Evolutionary conservation across 768 basidiomycete species (phyloP).

Genomic region (Leucocoprinus sp.): DNA sequence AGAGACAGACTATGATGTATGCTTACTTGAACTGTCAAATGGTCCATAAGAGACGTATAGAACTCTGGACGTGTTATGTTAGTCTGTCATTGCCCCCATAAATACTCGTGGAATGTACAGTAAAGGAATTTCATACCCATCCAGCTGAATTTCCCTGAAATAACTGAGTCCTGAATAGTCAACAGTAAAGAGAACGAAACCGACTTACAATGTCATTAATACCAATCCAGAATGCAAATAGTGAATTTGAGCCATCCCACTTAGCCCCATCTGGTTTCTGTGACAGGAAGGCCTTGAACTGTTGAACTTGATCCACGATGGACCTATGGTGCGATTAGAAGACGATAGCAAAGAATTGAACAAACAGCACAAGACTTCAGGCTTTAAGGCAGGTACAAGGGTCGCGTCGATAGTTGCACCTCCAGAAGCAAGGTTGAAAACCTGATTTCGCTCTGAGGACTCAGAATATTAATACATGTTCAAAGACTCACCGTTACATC

Average conservation of each 20-base stretch:
- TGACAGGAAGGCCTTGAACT: conserved; percentile 38
- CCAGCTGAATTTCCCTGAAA: conserved; percentile 38
- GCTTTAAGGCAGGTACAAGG: conserved; percentile 40
- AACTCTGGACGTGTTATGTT: conserved; percentile 30
- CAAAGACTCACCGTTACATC: conserved; percentile 33
- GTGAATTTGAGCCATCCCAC: conserved; percentile 44
- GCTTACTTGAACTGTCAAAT: conserved; percentile 25
- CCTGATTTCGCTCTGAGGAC: conserved; percentile 14
- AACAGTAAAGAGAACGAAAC: conserved; percentile 9
- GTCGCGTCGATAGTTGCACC: conserved; percentile 52
- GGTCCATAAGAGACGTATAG: conserved; percentile 26
- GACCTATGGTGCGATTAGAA: conserved; percentile 22
- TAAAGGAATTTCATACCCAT: conserved; percentile 27
- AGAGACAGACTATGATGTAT: background rate
- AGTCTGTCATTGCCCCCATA: conserved; percentile 17
- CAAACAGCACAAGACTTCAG: conserved; percentile 32
- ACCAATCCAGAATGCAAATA: conserved; percentile 61
- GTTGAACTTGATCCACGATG: conserved; percentile 48
- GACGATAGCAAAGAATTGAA: background rate
- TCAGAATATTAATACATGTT: background rate
- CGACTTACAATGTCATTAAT: conserved; percentile 52
- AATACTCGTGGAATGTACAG: background rate
- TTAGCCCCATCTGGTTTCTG: conserved; percentile 34
- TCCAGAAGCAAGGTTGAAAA: conserved; percentile 46
- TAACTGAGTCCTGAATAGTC: conserved; percentile 4